Evolutionary conservation across 1,139 yeast genomes (phyloP).

Genomic region (Geotrichum fermentans): DNA sequence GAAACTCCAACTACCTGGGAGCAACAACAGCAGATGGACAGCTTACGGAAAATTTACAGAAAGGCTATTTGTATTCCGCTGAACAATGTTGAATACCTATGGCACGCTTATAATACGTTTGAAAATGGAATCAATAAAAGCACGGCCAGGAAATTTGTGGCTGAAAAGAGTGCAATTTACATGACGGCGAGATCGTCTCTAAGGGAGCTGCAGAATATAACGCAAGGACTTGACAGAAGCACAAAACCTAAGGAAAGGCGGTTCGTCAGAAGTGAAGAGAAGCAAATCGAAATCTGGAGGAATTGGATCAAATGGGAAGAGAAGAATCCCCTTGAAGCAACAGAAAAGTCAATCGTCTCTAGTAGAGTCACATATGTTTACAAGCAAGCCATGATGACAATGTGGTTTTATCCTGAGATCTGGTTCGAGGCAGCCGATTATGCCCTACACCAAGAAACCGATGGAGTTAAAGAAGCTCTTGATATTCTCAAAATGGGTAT

Average conservation of each 20-base stretch:
- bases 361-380: conserved; percentile 69
- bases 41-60: conserved; percentile 69
- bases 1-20: conserved; percentile 82
- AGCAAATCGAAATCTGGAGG: conserved; percentile 51
- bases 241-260: conserved; percentile 39
- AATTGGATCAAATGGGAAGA: conserved; percentile 79
- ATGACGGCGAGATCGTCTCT: conserved; percentile 83
- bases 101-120: conserved; percentile 80
- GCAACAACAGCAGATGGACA: conserved; percentile 74
- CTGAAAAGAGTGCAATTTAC: conserved; percentile 79
- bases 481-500: conserved; percentile 53
- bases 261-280: conserved; percentile 40
- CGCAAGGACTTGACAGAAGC: conserved; percentile 44
- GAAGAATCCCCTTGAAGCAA: conserved; percentile 54
- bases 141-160: conserved; percentile 80
- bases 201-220: conserved; percentile 61
- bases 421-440: conserved; percentile 70
- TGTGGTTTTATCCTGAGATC: conserved; percentile 72
- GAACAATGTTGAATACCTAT: conserved; percentile 64
- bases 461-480: conserved; percentile 35
- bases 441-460: conserved; percentile 26
- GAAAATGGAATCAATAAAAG: conserved; percentile 70
- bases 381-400: conserved; percentile 59
- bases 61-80: conserved; percentile 68
- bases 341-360: conserved; percentile 45